Base-by-base conservation (phyloP, 768 basidiomycete species). In the Hortiboletus campestris region DNA sequence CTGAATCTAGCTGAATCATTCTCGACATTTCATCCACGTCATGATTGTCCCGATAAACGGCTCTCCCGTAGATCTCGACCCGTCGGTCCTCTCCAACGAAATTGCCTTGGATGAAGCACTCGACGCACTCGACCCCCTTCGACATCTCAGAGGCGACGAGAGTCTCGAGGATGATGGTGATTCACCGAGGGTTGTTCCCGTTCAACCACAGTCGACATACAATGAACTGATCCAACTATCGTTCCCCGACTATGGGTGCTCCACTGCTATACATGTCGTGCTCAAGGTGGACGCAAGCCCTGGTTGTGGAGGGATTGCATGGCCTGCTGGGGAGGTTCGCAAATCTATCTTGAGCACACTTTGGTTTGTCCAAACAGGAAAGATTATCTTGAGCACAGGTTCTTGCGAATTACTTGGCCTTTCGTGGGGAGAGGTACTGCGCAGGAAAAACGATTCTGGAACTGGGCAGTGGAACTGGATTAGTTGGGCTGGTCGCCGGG, bases 231-330 rank as follows among this genome's bases (percentile, higher is more conserved):
- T 84, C 60, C 71, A 71, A 8, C 72, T 87, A 46, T 72, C 76
- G 2, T 75, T 76, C 55, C 58, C 70, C 25, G 42, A 52, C 11
- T 31, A 10, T 39, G 51, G 28, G 16, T 32, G 46, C 46, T 46
- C 54, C 46, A 45, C 57, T 36, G 20, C 41, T 40, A 50, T 64
- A 55, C 57, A 53, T 45, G 53, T 87, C 53, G 56, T 67, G 4
- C 79, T 95, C 38, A 74, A 76, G 20, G 80, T 94, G 4, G 91
- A 95, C 68, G 84, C 92, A 9, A 77, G 85, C 41, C 90, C 91
- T 17, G 94, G 94, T 1, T 97, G 94, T 68, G 94, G 94, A 14
- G 94, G 94, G 6, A 82, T 94, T 38, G 85, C 90, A 3, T 96
- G 94, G 94, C 91, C 91, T 5, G 91, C 94, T 9, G 94, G 93